Base-by-base conservation (phyloP, 257 asterid species). In the Solanum chaucha region DNA sequence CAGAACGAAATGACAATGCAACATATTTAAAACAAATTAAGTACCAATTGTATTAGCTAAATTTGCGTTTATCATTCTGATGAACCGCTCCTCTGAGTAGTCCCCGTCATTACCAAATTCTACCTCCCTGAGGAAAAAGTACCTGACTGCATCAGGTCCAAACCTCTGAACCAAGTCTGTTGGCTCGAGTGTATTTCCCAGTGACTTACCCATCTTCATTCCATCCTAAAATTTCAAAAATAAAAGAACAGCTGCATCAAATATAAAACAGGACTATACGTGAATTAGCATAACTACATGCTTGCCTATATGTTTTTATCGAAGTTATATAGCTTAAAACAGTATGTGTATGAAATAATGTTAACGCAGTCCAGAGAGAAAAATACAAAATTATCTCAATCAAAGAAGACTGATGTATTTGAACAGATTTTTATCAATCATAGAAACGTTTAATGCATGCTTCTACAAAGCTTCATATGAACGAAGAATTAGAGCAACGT, bases 161-260 rank as follows among this genome's bases (percentile, higher is more conserved):
- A 95, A 95, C 87, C 92, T 94, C 67, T 87, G 89, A 92, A 97
- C 94, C 93, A 97, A 92, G 72, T 94, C 96, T 19, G 93, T 92
- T n/a, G 99, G 99, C 87, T 97, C 98, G 72, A 97, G 94, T 75
- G 97, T 95, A 90, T 97, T 97, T 73, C 99, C 99, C 81, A 97
- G 90, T 38, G 99, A 93, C 88, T 97, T 97, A 19, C 99, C 99
- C 99, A 97, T 97, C 94, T 97, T 97, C 95, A 94, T 86, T 85
- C 99, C 98, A 90, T 94, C 99, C 99, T 97, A 91, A 48, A 61
- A 87, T 87, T 86, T 87, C 85, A 86, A 87, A 88, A 86, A 44
- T 44, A 91, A 86, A 80, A 87, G 0, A 87, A 84, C 87, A 59
- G 67, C 91, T 80, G 80, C 82, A 88, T 87, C 90, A 91, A 81